Evolutionary conservation across 148 eudicot genomes (phyloP), one percentile per base, ranked within the genome.

Genomic region (Euryodendron excelsum): DNA sequence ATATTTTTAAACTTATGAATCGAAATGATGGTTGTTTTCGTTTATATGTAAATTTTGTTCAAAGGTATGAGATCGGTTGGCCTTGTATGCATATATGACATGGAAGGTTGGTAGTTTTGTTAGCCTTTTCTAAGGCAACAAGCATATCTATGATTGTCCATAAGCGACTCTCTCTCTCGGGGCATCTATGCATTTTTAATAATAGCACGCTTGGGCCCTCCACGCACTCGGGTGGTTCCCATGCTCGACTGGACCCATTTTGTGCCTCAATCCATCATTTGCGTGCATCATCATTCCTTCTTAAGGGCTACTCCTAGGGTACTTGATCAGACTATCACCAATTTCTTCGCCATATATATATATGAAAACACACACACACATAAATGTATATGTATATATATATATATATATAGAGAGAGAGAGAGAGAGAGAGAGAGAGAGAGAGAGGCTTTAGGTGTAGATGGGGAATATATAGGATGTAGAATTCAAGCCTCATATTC

Each of bases 121-220:
- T 61, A 28, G 34, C 34, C 27, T 61, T 25, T 61, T 9, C 65
- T 30, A 30, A 61, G 27, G 65, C 65, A 30, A 61, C 33, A 28
- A 61, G 34, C 61, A 27, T 61, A 11, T 28, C 28, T 56, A 56
- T 61, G 17, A 61, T 39, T 39, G 34, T 61, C 65, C 34, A n/a
- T n/a, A 25, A 59, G 8, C 1, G 27, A 3, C 34, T 27, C 15
- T 28, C 65, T 2, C 13, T 27, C 65, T 52, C n/a, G n/a, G n/a
- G n/a, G n/a, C 44, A 20, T 56, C 61, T 21, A 60, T 23, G 2
- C 21, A 6, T 65, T 34, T 34, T 36, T 5, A 36, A 66, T 17
- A 36, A 66, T 36, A 1, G 27, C 70, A 37, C 70, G 33, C 70
- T 66, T 66, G 70, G 70, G 45, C 70, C 70, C 70, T 66, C 70